Conservation (phyloP, 1,284 basidiomycete species). For the Sanghuangporus weigelae region DNA sequence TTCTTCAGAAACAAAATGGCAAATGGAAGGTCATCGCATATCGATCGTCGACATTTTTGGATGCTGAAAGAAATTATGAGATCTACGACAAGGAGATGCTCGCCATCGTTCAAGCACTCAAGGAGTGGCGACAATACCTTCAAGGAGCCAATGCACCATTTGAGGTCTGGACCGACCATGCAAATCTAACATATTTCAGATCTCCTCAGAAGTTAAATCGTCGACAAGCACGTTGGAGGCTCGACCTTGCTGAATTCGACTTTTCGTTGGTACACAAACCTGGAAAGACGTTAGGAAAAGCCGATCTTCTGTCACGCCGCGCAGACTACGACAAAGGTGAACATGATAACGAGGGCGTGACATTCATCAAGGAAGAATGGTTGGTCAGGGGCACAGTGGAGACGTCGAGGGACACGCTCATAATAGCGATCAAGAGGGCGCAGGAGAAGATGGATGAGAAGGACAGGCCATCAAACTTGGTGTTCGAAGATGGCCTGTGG, state of each 20-base stretch:
- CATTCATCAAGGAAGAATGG: not conserved
- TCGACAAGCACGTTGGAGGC: slow-evolving; percentile 36
- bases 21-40: slow-evolving; percentile 18
- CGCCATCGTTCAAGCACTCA: slow-evolving; percentile 23
- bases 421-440: too few relatives aligned
- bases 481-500: too few relatives aligned
- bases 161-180: not conserved
- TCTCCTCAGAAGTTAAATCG: not conserved
- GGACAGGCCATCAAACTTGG: too few relatives aligned
- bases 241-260: not conserved
- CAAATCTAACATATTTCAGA: slow-evolving; percentile 1
- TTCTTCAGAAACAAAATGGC: not conserved
- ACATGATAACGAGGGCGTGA: not conserved
- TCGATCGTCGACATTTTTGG: slow-evolving; percentile 23
- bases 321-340: not conserved
- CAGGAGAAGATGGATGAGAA: too few relatives aligned
- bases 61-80: slow-evolving; percentile 32
- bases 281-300: not conserved
- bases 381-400: not conserved
- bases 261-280: not conserved
- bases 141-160: not conserved
- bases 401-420: too few relatives aligned
- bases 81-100: slow-evolving; percentile 36
- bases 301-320: not conserved
- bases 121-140: slow-evolving; percentile 5